Evolutionary conservation across 305 asterid species (phyloP).

Genomic region (Plantago coronopus): DNA sequence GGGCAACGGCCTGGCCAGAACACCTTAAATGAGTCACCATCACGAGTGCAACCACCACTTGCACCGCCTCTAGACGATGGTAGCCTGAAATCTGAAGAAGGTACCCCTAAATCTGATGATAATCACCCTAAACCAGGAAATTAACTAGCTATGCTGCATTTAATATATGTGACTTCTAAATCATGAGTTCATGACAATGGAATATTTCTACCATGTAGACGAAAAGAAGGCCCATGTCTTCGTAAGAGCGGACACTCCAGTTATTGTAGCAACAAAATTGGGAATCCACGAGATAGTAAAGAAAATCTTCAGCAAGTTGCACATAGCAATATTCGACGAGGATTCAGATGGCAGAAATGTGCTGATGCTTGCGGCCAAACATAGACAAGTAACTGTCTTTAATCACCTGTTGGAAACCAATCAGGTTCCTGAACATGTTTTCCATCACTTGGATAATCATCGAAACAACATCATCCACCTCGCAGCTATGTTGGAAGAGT

Average conservation of each 20-base stretch:
- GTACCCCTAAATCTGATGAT: background rate
- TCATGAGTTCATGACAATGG: too few species aligned
- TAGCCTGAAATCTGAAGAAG: background rate
- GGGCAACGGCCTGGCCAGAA: background rate
- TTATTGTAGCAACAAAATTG: background rate
- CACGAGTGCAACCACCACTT: background rate
- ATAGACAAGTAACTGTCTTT: background rate
- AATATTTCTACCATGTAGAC: background rate
- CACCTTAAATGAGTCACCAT: background rate
- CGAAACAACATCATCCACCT: constrained; percentile 6
- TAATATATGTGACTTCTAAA: background rate
- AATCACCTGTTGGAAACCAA: background rate
- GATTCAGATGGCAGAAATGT: constrained; percentile 6
- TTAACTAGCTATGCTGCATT: too few species aligned
- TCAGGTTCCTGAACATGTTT: background rate
- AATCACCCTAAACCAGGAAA: background rate
- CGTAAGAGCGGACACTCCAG: background rate
- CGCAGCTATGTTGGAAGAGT: constrained; percentile 5
- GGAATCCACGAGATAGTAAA: background rate
- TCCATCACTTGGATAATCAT: background rate
- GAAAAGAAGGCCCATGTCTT: background rate
- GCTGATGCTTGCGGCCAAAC: constrained; percentile 3
- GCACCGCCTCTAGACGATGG: background rate
- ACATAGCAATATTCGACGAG: background rate
- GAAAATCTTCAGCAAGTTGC: background rate